Conservation (phyloP, 805 yeast species). For the Saturnispora sekii region DNA sequence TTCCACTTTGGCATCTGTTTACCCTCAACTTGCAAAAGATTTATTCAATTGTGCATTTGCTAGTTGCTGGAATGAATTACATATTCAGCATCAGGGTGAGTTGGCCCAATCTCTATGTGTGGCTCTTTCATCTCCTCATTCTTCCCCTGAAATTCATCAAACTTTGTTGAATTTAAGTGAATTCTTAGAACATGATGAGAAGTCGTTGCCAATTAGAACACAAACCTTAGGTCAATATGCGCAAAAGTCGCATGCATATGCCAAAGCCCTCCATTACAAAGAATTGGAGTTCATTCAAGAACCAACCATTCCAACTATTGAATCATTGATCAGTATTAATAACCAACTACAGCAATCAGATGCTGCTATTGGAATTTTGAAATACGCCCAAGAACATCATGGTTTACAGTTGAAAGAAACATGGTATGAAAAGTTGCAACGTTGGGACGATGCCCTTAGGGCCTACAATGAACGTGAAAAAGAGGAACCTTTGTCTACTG, state of each 20-base stretch:
- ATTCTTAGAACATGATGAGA: slow-evolving; percentile 96
- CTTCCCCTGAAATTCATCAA: slow-evolving; percentile 94
- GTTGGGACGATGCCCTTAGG: slow-evolving; percentile 96
- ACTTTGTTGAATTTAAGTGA: slow-evolving; percentile 84
- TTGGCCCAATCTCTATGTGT: slow-evolving; percentile 75
- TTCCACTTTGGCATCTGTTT: slow-evolving; percentile 77
- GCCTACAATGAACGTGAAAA: slow-evolving; percentile 79
- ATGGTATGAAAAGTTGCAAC: slow-evolving; percentile 92
- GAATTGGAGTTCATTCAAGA: slow-evolving; percentile 92
- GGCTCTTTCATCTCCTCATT: slow-evolving; percentile 82
- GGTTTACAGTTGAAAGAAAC: slow-evolving; percentile 88
- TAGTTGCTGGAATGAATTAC: slow-evolving; percentile 89
- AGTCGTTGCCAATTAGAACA: slow-evolving; percentile 85
- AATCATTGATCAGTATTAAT: slow-evolving; percentile 82
- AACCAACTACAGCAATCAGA: slow-evolving; percentile 94
- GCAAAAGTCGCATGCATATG: slow-evolving; percentile 92
- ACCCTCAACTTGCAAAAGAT: slow-evolving; percentile 81
- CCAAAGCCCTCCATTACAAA: slow-evolving; percentile 92
- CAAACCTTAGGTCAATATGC: slow-evolving; percentile 87
- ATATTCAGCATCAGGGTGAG: slow-evolving; percentile 83
- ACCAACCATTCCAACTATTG: slow-evolving; percentile 86
- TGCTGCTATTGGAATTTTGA: slow-evolving; percentile 94
- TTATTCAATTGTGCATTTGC: slow-evolving; percentile 91
- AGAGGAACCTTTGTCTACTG: slow-evolving; percentile 60
- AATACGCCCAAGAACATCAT: slow-evolving; percentile 88